Evolutionary conservation across 352 stramenopile species (phyloP).

Genomic region (Phytophthora crassamura): DNA sequence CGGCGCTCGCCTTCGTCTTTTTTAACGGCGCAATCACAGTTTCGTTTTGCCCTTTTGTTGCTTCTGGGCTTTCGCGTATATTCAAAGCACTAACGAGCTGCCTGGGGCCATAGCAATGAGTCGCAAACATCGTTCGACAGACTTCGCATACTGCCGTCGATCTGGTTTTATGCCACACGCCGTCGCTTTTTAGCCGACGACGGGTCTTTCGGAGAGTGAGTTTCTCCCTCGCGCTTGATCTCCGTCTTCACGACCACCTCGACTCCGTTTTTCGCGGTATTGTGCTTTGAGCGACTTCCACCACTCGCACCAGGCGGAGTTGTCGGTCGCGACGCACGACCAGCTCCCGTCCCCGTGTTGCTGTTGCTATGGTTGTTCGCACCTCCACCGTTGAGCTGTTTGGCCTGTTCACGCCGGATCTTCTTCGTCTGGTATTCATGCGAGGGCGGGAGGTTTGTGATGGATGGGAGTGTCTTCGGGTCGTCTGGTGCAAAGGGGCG

Average conservation of each 20-base stretch:
- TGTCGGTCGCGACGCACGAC: slow-evolving; percentile 24
- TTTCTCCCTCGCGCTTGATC: slow-evolving; percentile 37
- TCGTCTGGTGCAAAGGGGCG: slow-evolving; percentile 71
- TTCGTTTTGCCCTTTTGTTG: slow-evolving; percentile 12
- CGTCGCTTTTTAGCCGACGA: slow-evolving; percentile 62
- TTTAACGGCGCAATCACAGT: slow-evolving; percentile 23
- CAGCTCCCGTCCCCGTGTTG: slow-evolving; percentile 36
- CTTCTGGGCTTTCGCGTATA: slow-evolving; percentile 23
- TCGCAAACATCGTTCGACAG: slow-evolving; percentile 3
- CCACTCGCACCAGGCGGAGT: slow-evolving; percentile 26
- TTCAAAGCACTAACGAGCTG: slow-evolving; percentile 24
- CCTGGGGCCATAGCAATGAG: background rate
- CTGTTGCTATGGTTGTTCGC: slow-evolving; percentile 44
- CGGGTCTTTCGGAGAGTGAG: background rate
- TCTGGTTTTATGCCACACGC: slow-evolving; percentile 49
- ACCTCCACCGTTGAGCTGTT: slow-evolving; percentile 61
- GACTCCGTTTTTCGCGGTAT: slow-evolving; percentile 18
- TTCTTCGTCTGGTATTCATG: slow-evolving; percentile 93
- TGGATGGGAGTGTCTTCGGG: slow-evolving; percentile 67
- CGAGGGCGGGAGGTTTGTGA: slow-evolving; percentile 78
- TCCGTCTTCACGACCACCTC: slow-evolving; percentile 40
- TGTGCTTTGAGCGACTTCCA: slow-evolving; percentile 31
- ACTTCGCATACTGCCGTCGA: background rate
- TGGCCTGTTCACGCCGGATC: slow-evolving; percentile 85
- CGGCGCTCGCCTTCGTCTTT: background rate